Percentiles rank a stretch among this genome's conserved stretches.
Conservation (phyloP, 2,329 filamentous ascomycete genomes). For the Scedosporium aurantiacum region DNA sequence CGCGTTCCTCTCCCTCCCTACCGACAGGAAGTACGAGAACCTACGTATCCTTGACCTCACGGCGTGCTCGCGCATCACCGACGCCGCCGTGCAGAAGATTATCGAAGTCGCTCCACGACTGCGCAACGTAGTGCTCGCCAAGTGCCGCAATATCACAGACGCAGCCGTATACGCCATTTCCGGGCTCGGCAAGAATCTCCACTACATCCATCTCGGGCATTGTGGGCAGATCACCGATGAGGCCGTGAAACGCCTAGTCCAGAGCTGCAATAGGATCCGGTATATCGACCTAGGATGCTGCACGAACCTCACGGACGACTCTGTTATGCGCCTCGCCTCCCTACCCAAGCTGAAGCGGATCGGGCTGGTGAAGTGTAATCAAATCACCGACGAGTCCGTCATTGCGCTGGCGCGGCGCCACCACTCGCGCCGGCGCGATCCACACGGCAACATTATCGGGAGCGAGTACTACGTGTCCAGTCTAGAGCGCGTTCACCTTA, state of each 20-base stretch:
- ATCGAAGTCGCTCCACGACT: constrained; percentile 77
- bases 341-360: constrained; percentile 92
- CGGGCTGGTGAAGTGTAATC: constrained; percentile 84
- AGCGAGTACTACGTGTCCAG: constrained; percentile 50
- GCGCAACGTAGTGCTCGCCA: constrained; percentile 85
- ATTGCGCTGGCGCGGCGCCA: constrained; percentile 65
- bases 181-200: constrained; percentile 84
- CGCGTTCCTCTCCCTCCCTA: constrained; percentile 74
- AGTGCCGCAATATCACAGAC: constrained; percentile 89
- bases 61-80: constrained; percentile 72
- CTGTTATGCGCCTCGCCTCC: constrained; percentile 70
- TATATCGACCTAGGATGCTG: constrained; percentile 99
- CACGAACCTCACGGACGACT: constrained; percentile 73
- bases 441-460: constrained; percentile 32
- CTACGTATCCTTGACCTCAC: constrained; percentile 90
- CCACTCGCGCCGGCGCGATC: constrained; percentile 39
- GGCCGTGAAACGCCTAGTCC: constrained; percentile 74
- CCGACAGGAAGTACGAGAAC: constrained; percentile 64
- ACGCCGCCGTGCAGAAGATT: constrained; percentile 80
- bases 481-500: constrained; percentile 88
- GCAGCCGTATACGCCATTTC: constrained; percentile 78
- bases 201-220: constrained; percentile 93
- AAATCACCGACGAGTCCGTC: constrained; percentile 85
- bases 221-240: constrained; percentile 84
- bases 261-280: constrained; percentile 80